Evolutionary conservation across 2,329 filamentous ascomycete species (phyloP), one percentile per base, ranked within the genome.

Genomic region (Phoma herbarum): DNA sequence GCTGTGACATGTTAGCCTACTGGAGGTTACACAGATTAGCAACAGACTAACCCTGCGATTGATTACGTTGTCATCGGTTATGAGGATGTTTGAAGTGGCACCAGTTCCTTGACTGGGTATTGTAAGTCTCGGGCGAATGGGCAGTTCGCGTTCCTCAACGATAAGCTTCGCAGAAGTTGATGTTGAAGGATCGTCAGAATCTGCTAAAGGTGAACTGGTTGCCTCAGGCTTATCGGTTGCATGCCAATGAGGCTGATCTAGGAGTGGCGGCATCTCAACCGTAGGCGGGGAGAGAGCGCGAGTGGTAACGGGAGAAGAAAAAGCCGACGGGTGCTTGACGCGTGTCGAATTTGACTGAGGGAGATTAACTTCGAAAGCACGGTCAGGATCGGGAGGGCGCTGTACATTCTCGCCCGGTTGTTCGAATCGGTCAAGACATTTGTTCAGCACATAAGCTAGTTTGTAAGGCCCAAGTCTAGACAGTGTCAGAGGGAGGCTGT

Each of bases 51-150:
- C 75, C 61, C 67, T 75, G 2, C 77, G 63, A 20, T 80, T 80
- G 35, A 80, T 68, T 0, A 59, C 16, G 33, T 80, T 80, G 45
- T 79, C 78, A 45, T 80, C 78, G 0, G 76, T 73, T 1, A 79
- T 71, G 0, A 80, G 69, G 0, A 77, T 62, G 5, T 66, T 59
- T 4, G 62, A 59, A 4, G 41, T 20, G 9, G 8, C 16, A n/a
- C 7, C 12, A 4, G 2, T 11, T 28, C 23, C n/a, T 16, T 18
- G 29, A n/a, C 18, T 20, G 12, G 45, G 25, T 18, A 45, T 50
- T n/a, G 45, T 29, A 25, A 46, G 25, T 29, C 41, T 42, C 4
- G 45, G 41, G 10, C 45, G 50, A 11, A 46, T 23, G 2, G 50
- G 56, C 18, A 50, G 31, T 9, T 11, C 7, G 11, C 18, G 31